These are phyloP conservation scores for Bretschneidera sinensis DNA, from an alignment of 345 rosid species.

Conservation along the genomic window DNA sequence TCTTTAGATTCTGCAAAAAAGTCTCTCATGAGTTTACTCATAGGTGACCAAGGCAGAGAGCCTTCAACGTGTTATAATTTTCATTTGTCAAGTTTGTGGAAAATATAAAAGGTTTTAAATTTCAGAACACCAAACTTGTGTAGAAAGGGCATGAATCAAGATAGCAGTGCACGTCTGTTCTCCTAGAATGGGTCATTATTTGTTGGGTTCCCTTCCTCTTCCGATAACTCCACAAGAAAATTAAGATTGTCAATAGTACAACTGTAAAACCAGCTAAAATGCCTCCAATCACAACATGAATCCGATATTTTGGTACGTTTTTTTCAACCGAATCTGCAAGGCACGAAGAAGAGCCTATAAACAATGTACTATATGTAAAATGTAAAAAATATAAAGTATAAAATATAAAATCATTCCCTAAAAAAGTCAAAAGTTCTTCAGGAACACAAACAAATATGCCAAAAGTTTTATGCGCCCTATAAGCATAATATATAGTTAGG, in stretches of 20 bases:
- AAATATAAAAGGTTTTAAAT: not conserved
- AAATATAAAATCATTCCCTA: not conserved
- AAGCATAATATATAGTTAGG: not conserved
- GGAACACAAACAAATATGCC: too few relatives aligned
- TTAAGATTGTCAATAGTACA: constrained; percentile 8
- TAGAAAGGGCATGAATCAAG: constrained; percentile 4
- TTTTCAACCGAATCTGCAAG: constrained; percentile 15
- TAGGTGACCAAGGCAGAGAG: constrained; percentile 3
- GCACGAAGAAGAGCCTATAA: not conserved
- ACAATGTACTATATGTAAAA: not conserved
- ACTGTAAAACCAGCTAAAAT: constrained; percentile 13
- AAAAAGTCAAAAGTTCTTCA: too few relatives aligned
- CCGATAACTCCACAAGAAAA: constrained; percentile 16
- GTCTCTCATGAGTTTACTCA: constrained; percentile 6
- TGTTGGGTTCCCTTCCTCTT: constrained; percentile 11
- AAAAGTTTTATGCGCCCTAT: too few relatives aligned
- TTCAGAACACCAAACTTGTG: constrained; percentile 9
- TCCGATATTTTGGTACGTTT: constrained; percentile 16
- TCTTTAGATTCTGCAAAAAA: constrained; percentile 17
- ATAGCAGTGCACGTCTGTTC: constrained; percentile 9
- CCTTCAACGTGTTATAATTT: not conserved
- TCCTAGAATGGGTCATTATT: constrained; percentile 4
- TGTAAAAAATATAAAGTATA: not conserved
- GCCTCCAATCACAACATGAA: constrained; percentile 12
- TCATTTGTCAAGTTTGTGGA: not conserved